Evolutionary conservation across 1,284 basidiomycete genomes (phyloP), one percentile per base, ranked within the genome.

Genomic region (Spongispora temasekensis): DNA sequence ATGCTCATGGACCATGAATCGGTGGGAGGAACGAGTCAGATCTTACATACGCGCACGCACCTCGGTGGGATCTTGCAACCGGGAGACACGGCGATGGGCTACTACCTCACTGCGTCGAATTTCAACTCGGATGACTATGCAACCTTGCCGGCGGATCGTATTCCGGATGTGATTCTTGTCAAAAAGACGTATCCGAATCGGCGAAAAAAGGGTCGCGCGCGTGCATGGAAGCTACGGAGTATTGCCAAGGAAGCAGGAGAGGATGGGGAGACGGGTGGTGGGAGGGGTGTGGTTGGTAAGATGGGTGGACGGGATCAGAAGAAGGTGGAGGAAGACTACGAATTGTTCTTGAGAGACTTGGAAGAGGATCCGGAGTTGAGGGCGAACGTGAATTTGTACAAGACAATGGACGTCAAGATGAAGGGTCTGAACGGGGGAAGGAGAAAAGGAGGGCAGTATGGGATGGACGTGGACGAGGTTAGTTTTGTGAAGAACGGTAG

Each of bases 281-380:
- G 87, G 19, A 83, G 93, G 52, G 95, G 95, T 63, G 90, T 96
- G 5, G 87, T 97, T 40, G 95, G 95, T 1, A 81, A 95, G 55
- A 84, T 92, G 79, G 95, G 95, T 42, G 95, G 95, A 48, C 81
- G 95, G 56, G 96, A 98, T 76, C 86, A 91, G 77, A 91, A 87
- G 80, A 95, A 95, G 79, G 94, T 98, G 63, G 95, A 98, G 73
- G 89, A 94, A 73, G 97, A 98, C 73, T 99, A 98, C 75, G 97
- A 98, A 79, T 69, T 94, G 64, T 99, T 99, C 87, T 79, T 99
- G 77, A 85, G 93, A 56, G 96, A 98, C 70, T 77, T 99, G 60
- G 97, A 98, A 77, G 97, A 99, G 76, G 97, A 99, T 78, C 90
- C 92, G 55, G 97, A 98, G 81, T 81, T 98, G 82, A 86, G 97